These are phyloP conservation scores for Cucumis sativus DNA, from an alignment of 306 rosid genomes.

Conservation along the genomic window DNA sequence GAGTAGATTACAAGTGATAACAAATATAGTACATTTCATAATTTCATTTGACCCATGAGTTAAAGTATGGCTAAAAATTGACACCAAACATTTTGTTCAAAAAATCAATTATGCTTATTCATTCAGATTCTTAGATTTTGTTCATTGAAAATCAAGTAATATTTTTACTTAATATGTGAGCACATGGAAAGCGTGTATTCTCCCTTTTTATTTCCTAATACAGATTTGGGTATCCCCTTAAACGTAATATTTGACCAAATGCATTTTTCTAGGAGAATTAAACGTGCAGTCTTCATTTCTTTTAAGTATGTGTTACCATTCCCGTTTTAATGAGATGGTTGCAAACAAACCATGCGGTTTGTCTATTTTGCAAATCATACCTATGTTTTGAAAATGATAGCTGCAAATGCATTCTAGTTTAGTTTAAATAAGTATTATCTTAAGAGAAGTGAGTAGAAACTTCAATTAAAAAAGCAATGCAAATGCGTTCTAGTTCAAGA, in stretches of 20 bases:
- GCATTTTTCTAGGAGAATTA: background rate
- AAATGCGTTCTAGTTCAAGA: background rate
- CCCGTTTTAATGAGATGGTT: background rate
- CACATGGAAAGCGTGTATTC: background rate
- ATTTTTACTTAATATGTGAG: background rate
- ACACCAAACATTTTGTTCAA: background rate
- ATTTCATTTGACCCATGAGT: background rate
- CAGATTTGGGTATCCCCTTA: background rate
- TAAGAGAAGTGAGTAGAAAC: background rate
- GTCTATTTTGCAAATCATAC: background rate
- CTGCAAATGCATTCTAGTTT: background rate
- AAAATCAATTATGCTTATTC: background rate
- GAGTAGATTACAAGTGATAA: background rate
- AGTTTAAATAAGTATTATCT: background rate
- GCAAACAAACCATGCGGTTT: background rate
- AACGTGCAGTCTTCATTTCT: background rate
- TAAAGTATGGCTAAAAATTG: background rate
- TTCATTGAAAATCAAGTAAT: background rate
- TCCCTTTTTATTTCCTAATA: background rate
- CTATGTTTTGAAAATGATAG: background rate
- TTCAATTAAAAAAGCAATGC: background rate
- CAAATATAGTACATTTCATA: background rate
- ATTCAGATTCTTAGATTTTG: background rate
- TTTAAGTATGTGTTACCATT: background rate
- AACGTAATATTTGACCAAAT: background rate